phyloP scores from a whole-genome alignment of 768 basidiomycete species.

The Boletus rubroflammeus region DNA sequence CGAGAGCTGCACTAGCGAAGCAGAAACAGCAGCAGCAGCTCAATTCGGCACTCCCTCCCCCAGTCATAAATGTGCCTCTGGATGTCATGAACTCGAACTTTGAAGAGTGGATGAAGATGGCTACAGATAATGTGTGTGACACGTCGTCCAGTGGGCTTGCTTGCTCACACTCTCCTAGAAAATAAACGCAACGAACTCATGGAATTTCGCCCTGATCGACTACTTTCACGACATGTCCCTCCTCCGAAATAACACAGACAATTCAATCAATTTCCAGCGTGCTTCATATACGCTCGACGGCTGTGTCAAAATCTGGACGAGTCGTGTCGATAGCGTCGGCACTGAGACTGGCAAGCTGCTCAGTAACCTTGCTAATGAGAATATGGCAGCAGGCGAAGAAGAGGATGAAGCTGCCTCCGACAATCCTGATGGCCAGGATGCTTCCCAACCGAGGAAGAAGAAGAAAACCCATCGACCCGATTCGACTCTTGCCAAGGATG shows the following conservation, averaged over 20 bases:
- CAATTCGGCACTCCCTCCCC: conserved; percentile 55
- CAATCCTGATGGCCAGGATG: conserved; percentile 63
- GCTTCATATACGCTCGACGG: conserved; percentile 97
- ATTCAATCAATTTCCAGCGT: conserved; percentile 98
- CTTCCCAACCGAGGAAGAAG: conserved; percentile 52
- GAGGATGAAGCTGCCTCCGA: conserved; percentile 60
- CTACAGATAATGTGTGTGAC: conserved; percentile 86
- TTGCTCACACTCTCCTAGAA: conserved; percentile 54
- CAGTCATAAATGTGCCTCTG: conserved; percentile 56
- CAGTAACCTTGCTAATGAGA: conserved; percentile 76
- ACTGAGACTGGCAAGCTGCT: conserved; percentile 95
- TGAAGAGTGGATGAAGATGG: conserved; percentile 99
- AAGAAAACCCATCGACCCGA: conserved; percentile 68
- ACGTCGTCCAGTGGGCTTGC: not conserved
- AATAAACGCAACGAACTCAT: conserved; percentile 97
- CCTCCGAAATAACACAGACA: conserved; percentile 87
- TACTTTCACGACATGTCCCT: conserved; percentile 99
- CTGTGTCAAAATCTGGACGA: conserved; percentile 99
- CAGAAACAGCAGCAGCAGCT: conserved; percentile 60
- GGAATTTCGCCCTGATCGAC: conserved; percentile 97
- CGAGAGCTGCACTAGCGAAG: conserved; percentile 44
- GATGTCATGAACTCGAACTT: conserved; percentile 92
- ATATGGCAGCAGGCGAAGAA: conserved; percentile 53
- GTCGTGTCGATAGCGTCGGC: conserved; percentile 93
- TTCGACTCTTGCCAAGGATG: conserved; percentile 87